Percentiles rank a stretch among this genome's conserved stretches.
Conservation (phyloP, 352 stramenopile species). For the Pythium aquatile region DNA sequence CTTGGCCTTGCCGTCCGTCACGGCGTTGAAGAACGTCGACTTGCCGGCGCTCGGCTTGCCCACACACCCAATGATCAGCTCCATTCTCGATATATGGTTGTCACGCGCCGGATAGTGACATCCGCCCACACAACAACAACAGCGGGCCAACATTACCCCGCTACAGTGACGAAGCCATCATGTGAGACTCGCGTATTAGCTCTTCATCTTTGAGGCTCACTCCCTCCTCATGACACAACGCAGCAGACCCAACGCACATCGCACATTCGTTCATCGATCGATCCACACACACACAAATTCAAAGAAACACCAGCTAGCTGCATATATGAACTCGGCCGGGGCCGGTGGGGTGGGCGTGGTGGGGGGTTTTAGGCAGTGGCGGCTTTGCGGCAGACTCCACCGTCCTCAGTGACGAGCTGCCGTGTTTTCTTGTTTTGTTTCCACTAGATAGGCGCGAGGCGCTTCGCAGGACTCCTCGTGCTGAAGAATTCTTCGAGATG, state of each 20-base stretch:
- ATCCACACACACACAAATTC: slow-evolving; percentile 1
- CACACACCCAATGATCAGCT: slow-evolving; percentile 88
- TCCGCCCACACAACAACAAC: neutral
- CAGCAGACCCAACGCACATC: neutral
- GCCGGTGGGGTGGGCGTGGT: neutral
- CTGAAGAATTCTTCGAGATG: neutral
- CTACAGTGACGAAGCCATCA: neutral
- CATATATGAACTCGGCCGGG: neutral
- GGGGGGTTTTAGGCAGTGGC: neutral
- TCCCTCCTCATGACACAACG: too few species aligned
- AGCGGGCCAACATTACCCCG: neutral
- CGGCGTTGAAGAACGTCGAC: slow-evolving; percentile 90
- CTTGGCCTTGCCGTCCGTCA: slow-evolving; percentile 88
- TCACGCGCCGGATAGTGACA: neutral
- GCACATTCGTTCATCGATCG: neutral
- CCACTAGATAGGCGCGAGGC: neutral
- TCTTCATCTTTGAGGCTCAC: neutral
- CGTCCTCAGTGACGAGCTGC: neutral
- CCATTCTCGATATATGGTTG: slow-evolving; percentile 38
- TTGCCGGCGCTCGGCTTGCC: slow-evolving; percentile 88
- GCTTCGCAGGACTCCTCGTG: neutral
- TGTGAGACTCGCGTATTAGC: too few species aligned
- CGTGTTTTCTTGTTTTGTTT: slow-evolving; percentile 1
- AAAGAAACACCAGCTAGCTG: neutral
- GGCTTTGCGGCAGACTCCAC: neutral